A percentile compares a stretch with the other conserved stretches of the same genome.
Conservation (phyloP, 2,329 filamentous ascomycete genomes). For the Periconia sp. region DNA sequence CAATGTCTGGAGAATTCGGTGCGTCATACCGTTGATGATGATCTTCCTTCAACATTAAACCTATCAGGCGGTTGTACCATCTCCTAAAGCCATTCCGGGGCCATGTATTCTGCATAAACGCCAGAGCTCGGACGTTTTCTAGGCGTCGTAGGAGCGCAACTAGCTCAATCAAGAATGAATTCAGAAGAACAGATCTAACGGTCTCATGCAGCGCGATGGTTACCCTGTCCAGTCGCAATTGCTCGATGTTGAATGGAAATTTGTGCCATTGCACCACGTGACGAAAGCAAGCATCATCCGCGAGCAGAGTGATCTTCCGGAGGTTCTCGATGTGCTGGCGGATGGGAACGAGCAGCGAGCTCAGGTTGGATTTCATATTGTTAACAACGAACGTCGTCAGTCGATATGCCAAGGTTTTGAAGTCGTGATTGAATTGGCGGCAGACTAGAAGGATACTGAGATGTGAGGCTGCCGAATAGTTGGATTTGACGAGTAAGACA, state of each 20-base stretch:
- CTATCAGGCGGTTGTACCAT: slow-evolving; percentile 48
- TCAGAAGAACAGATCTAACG: slow-evolving; percentile 43
- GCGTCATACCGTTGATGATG: slow-evolving; percentile 48
- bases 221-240: slow-evolving; percentile 39
- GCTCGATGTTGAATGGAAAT: slow-evolving; percentile 38
- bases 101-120: slow-evolving; percentile 43
- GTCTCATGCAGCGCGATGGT: slow-evolving; percentile 37
- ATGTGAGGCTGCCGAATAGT: slow-evolving; percentile 30
- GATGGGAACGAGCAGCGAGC: background rate
- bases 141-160: slow-evolving; percentile 42
- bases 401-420: slow-evolving; percentile 40
- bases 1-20: slow-evolving; percentile 28
- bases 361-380: background rate
- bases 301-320: slow-evolving; percentile 38
- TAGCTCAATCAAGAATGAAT: slow-evolving; percentile 36
- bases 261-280: slow-evolving; percentile 37
- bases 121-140: slow-evolving; percentile 37
- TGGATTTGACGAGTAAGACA: slow-evolving; percentile 28
- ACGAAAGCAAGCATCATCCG: slow-evolving; percentile 36
- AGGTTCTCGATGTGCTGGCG: slow-evolving; percentile 36
- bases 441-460: slow-evolving; percentile 46
- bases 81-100: slow-evolving; percentile 46
- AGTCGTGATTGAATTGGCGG: slow-evolving; percentile 45
- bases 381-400: slow-evolving; percentile 43
- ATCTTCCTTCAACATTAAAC: slow-evolving; percentile 49